Evolutionary conservation across 73 alveolate genomes (phyloP).

Genomic region (Tetrahymena elliotti): DNA sequence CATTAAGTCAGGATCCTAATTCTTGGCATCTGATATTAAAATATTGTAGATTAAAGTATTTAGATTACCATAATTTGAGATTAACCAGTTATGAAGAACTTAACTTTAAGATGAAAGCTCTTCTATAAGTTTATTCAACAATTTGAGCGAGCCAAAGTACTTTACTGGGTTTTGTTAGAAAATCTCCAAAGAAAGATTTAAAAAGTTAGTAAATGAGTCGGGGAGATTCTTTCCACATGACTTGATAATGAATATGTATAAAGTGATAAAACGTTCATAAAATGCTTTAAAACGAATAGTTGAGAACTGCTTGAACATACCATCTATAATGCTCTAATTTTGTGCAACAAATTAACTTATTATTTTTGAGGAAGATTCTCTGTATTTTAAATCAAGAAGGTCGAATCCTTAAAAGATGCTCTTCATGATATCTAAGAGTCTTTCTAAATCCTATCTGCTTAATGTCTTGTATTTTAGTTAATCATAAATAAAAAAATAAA

Average conservation of each 20-base stretch:
- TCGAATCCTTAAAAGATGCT: background rate
- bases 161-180: background rate
- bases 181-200: background rate
- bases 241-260: background rate
- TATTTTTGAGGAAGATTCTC: background rate
- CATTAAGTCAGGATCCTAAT: background rate
- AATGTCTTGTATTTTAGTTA: background rate
- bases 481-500: background rate
- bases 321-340: background rate
- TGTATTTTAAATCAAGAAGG: background rate
- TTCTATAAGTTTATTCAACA: background rate
- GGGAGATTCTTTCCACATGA: background rate
- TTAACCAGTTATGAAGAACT: background rate
- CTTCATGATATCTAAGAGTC: background rate
- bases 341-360: background rate
- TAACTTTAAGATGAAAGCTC: background rate
- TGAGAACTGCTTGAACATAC: background rate
- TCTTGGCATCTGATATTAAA: background rate
- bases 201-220: background rate
- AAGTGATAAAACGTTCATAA: background rate
- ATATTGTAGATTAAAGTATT: background rate
- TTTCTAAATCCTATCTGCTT: background rate
- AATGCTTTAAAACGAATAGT: background rate
- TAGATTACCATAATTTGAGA: background rate
- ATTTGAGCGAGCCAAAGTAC: background rate